These are phyloP conservation scores for Penicillium sp. DNA, from an alignment of 2,329 filamentous ascomycete species.

Conservation along the genomic window DNA sequence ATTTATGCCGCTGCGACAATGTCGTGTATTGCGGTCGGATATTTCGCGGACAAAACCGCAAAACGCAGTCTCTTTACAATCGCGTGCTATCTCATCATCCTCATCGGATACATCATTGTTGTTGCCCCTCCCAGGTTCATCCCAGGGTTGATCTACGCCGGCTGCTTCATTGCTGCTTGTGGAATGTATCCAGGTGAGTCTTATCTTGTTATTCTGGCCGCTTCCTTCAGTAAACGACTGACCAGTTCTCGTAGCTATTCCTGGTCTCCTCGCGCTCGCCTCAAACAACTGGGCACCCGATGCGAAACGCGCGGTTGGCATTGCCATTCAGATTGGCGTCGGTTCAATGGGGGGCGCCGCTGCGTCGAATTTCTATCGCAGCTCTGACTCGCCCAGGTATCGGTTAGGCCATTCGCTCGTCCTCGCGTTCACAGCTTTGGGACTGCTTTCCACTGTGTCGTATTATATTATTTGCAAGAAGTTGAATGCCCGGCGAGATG, in stretches of 20 bases:
- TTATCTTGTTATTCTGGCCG: slow-evolving; percentile 37
- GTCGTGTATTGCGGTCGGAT: slow-evolving; percentile 52
- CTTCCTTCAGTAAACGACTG: not conserved
- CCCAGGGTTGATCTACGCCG: slow-evolving; percentile 53
- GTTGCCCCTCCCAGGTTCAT: slow-evolving; percentile 41
- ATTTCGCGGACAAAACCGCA: slow-evolving; percentile 61
- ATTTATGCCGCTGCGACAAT: slow-evolving; percentile 46
- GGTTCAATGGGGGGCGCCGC: slow-evolving; percentile 53
- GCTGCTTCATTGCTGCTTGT: slow-evolving; percentile 49
- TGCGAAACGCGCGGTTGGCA: slow-evolving; percentile 61
- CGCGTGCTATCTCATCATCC: slow-evolving; percentile 35
- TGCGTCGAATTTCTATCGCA: slow-evolving; percentile 24
- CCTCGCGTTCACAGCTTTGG: slow-evolving; percentile 16
- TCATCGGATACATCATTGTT: slow-evolving; percentile 57
- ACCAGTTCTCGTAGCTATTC: slow-evolving; percentile 41
- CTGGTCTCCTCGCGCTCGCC: slow-evolving; percentile 51
- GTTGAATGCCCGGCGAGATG: slow-evolving; percentile 14
- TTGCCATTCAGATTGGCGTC: slow-evolving; percentile 67
- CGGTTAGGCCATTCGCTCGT: slow-evolving; percentile 21
- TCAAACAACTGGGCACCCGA: slow-evolving; percentile 63
- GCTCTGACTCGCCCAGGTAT: slow-evolving; percentile 19
- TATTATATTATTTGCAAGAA: slow-evolving; percentile 19
- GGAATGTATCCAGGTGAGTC: not conserved
- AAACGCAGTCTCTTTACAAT: slow-evolving; percentile 61
- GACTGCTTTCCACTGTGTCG: slow-evolving; percentile 9